A percentile compares a stretch with the other conserved stretches of the same genome.
These are phyloP conservation scores for Santalum album DNA, from an alignment of 164 flowering plant species.

Conservation along the genomic window DNA sequence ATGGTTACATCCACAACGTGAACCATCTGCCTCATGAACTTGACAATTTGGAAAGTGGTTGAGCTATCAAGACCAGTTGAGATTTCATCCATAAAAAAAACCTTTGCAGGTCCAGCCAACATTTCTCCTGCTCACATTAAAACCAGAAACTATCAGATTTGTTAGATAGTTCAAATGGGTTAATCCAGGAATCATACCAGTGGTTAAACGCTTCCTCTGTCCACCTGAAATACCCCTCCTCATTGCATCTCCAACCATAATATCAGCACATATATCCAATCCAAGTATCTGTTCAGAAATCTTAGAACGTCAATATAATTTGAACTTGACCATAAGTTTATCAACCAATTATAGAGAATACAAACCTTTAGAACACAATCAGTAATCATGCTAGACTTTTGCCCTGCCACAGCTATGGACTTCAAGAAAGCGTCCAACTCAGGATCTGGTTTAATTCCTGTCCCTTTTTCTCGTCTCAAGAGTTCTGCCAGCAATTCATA, in stretches of 20 bases:
- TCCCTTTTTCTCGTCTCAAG: slow-evolving; percentile 43
- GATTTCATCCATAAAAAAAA: slow-evolving; percentile 60
- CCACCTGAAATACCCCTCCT: slow-evolving; percentile 63
- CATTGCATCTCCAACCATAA: slow-evolving; percentile 52
- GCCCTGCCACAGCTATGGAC: slow-evolving; percentile 51
- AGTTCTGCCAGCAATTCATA: slow-evolving; percentile 45
- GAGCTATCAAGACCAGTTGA: slow-evolving; percentile 64
- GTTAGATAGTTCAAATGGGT: too few species aligned
- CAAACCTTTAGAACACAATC: slow-evolving; percentile 56
- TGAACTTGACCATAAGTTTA: background rate
- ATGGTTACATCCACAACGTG: slow-evolving; percentile 54
- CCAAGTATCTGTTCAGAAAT: slow-evolving; percentile 38
- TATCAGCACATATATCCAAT: slow-evolving; percentile 52
- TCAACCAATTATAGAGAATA: background rate
- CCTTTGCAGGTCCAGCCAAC: slow-evolving; percentile 60
- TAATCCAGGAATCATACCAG: slow-evolving; percentile 20
- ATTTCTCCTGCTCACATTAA: slow-evolving; percentile 38
- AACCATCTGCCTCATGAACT: slow-evolving; percentile 51
- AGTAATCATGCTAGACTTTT: slow-evolving; percentile 42
- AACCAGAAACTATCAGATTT: too few species aligned
- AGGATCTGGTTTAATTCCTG: slow-evolving; percentile 55
- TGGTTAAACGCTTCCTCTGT: slow-evolving; percentile 57
- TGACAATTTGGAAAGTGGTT: slow-evolving; percentile 51
- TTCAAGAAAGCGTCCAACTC: slow-evolving; percentile 64
- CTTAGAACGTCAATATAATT: background rate